Evolutionary conservation across 1,284 basidiomycete species (phyloP).

Genomic region (Apiotrichum sp.): DNA sequence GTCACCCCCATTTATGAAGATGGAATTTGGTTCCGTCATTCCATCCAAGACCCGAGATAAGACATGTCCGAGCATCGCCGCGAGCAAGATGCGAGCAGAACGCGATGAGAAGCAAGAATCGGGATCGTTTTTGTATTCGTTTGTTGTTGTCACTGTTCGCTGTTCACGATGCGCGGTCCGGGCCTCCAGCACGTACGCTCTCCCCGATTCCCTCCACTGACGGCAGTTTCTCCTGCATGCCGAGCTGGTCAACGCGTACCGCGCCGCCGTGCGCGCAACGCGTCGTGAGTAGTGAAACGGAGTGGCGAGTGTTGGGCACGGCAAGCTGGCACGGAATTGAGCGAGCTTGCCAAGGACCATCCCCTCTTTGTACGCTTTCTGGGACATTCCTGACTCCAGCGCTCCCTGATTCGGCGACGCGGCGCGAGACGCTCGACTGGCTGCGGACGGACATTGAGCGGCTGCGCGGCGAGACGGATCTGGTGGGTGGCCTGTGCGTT

Average conservation of each 20-base stretch:
- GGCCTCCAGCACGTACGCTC: conserved; percentile 4
- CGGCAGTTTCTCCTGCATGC: conserved; percentile 42
- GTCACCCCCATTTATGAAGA: no score
- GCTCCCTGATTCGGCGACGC: conserved; percentile 37
- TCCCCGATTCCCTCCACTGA: neutral
- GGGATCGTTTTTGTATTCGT: no score
- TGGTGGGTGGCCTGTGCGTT: conserved; percentile 24
- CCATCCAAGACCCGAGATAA: no score
- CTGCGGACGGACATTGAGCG: conserved; percentile 40
- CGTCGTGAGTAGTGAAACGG: conserved; percentile 29
- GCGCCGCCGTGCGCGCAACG: conserved; percentile 41
- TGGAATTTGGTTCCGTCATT: no score
- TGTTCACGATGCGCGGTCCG: neutral
- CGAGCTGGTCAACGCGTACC: conserved; percentile 39
- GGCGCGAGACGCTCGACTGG: conserved; percentile 45
- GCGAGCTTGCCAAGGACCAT: no score
- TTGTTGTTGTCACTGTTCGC: no score
- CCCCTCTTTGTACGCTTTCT: no score
- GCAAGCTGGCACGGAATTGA: no score
- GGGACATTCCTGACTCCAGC: conserved; percentile 21
- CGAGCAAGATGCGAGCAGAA: no score
- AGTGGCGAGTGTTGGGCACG: neutral
- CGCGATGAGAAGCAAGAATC: no score
- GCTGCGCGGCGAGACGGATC: conserved; percentile 28
- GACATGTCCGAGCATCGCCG: no score